Base-by-base conservation (phyloP, 805 yeast genomes). In the Candida railenensis region DNA sequence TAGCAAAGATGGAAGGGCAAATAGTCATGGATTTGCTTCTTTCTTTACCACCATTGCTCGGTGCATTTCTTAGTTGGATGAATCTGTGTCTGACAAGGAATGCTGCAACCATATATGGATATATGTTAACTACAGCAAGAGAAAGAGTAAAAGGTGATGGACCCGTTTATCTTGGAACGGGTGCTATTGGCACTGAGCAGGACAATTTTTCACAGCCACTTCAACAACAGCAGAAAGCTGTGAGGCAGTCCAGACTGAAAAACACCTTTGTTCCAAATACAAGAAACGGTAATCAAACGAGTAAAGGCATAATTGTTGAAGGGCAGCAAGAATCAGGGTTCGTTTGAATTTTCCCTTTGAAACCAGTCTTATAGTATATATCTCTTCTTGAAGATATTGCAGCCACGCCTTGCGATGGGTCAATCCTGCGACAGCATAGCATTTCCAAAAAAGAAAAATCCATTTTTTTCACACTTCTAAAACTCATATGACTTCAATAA, bases 51-150 rank as follows among this genome's bases (percentile, higher is more conserved):
- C 98, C 98, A 0, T 53, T 90, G 3, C 62, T 92, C 30, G 98
- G 98, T 1, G 73, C 83, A 2, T 66, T 90, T 33, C 77, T 90
- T 45, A 69, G 87, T 11, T 91, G 96, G 92, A 49, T 91, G 62
- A 80, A 89, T 58, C 87, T 83, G 2, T 87, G 96, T 59, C 87
- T 96, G 5, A 88, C 97, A 0, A 73, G 97, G 57, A 91, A 92
- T 62, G 96, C 96, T 0, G 91, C 92, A 0, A 57, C 89, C 55
- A 75, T 90, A 7, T 89, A 88, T 60, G 52, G 53, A 14, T 60
- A 56, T 45, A 48, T 63, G 40, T 49, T 48, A 14, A 50, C 49
- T 58, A 56, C 2, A 51, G 55, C 22, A 56, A 54, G 34, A 50
- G 65, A 28, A 44, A 53, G 22, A 48, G 54, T 40, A 54, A 21